Percentiles rank a stretch among this genome's conserved stretches.
These are phyloP conservation scores for Diplocarpon rosae DNA, from an alignment of 2,329 filamentous ascomycete species.

Conservation along the genomic window DNA sequence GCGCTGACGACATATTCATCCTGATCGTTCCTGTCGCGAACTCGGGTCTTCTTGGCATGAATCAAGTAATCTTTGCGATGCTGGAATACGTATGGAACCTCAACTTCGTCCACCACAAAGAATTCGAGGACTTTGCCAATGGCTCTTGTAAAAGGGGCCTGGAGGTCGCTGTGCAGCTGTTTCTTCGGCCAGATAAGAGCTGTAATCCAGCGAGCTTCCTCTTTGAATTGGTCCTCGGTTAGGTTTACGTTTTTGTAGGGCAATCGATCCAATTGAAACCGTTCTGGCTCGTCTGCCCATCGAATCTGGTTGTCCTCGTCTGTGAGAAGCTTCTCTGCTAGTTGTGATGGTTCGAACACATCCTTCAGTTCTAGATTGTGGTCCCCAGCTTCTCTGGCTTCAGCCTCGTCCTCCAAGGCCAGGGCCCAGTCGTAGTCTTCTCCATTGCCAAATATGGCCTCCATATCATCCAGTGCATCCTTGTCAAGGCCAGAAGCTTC, in stretches of 20 bases:
- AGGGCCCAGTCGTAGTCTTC: slow-evolving; percentile 94
- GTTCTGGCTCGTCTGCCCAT: slow-evolving; percentile 79
- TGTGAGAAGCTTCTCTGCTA: slow-evolving; percentile 87
- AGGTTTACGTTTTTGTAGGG: slow-evolving; percentile 76
- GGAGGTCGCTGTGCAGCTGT: slow-evolving; percentile 50
- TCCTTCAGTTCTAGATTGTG: slow-evolving; percentile 89
- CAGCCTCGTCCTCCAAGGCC: slow-evolving; percentile 76
- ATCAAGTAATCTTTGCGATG: slow-evolving; percentile 97
- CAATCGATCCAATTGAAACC: slow-evolving; percentile 84
- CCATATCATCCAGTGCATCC: slow-evolving; percentile 89
- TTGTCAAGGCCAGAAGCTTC: slow-evolving; percentile 83
- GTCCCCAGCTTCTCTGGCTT: slow-evolving; percentile 67
- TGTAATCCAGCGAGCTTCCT: slow-evolving; percentile 87
- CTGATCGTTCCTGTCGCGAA: slow-evolving; percentile 53
- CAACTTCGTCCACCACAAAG: slow-evolving; percentile 86
- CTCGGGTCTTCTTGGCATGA: slow-evolving; percentile 62
- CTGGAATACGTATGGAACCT: slow-evolving; percentile 96
- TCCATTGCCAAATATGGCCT: slow-evolving; percentile 88
- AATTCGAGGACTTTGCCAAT: slow-evolving; percentile 91
- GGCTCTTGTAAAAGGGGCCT: slow-evolving; percentile 74
- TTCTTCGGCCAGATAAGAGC: slow-evolving; percentile 86
- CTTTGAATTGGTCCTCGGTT: slow-evolving; percentile 73
- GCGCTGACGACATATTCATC: slow-evolving; percentile 65
- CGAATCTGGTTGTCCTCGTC: slow-evolving; percentile 92
- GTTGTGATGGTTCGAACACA: slow-evolving; percentile 92